Base-by-base conservation (phyloP, 2,329 filamentous ascomycete genomes). In the Neofusicoccum umdonicola region DNA sequence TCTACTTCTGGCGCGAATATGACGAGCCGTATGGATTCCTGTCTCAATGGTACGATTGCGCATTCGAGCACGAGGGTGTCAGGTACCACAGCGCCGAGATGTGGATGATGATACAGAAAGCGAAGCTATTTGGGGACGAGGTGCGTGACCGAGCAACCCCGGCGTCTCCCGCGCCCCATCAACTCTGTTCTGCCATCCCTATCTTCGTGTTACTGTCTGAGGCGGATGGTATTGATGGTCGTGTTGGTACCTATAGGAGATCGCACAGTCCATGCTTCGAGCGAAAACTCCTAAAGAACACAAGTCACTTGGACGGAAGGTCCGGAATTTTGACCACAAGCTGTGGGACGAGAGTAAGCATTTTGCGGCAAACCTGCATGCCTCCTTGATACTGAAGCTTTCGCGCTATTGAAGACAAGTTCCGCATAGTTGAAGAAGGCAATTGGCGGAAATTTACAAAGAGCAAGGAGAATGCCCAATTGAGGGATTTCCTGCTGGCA, bases 31-130 rank as follows among this genome's bases (percentile, higher is more conserved):
- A 82, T 37, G 86, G 85, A 45, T 88, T 82, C 74, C 79, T 90
- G n/a, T 86, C 83, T 0, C 87, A 90, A 75, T 90, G 87, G 87
- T 87, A 85, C 70, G 70, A 76, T 58, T 81, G 77, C 17, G 74
- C 80, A 2, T 89, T 88, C 69, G 51, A 70, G 1, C 68, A 68
- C 17, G 76, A 71, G 42, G 70, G 74, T 51, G 66, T 73, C 62
- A 74, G 64, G 57, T 81, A 81, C 66, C 67, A 67, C 3, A 77
- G 74, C 1, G 74, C 78, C 13, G 80, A 82, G 69, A 80, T 80
- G 78, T 81, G 78, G 77, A 82, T 82, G 80, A 82, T 81, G 80
- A 73, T 80, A n/a, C 71, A 76, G 17, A 81, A 82, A 65, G 79
- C 80, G 37, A 71, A 68, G 42, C 64, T 80, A 0, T 82, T 82